Percentiles rank a stretch among this genome's conserved stretches.
Conservation (phyloP, 2,329 filamentous ascomycete genomes). For the Lachnellula subtilissima region DNA sequence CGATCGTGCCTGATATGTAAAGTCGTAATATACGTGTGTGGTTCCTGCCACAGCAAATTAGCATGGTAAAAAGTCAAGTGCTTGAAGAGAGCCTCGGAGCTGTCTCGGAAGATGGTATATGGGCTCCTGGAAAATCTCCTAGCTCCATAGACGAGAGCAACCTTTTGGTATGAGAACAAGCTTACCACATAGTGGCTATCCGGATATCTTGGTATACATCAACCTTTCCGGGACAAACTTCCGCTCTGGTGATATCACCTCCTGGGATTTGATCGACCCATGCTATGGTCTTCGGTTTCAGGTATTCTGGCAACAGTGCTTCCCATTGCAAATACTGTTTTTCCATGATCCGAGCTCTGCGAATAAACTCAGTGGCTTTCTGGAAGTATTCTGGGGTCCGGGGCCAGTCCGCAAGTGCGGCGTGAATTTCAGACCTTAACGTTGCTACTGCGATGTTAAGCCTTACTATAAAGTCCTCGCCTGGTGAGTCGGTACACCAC, state of each 20-base stretch:
- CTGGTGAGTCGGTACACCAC: constrained; percentile 52
- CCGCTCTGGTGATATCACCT: constrained; percentile 48
- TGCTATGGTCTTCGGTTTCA: constrained; percentile 47
- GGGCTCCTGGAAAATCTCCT: too few relatives aligned
- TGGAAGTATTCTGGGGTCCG: constrained; percentile 47
- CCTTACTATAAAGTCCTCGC: constrained; percentile 37
- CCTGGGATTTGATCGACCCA: constrained; percentile 52
- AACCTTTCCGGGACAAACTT: constrained; percentile 56
- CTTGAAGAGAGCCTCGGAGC: too few relatives aligned
- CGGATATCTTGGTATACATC: constrained; percentile 56
- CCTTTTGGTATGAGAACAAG: too few relatives aligned
- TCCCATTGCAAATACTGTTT: constrained; percentile 49
- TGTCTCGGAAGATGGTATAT: too few relatives aligned
- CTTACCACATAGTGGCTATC: constrained; percentile 43
- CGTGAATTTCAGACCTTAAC: constrained; percentile 50
- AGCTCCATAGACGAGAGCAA: too few relatives aligned
- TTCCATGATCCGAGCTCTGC: constrained; percentile 48
- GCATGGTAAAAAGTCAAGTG: too few relatives aligned
- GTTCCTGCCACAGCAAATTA: constrained; percentile 39
- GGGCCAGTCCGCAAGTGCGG: constrained; percentile 41
- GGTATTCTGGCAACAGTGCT: constrained; percentile 44
- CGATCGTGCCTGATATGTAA: constrained; percentile 49
- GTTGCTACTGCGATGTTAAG: constrained; percentile 51
- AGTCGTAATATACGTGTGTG: constrained; percentile 49
- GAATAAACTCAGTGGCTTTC: constrained; percentile 47